Conservation (phyloP, 805 yeast species). For the Candida montana region DNA sequence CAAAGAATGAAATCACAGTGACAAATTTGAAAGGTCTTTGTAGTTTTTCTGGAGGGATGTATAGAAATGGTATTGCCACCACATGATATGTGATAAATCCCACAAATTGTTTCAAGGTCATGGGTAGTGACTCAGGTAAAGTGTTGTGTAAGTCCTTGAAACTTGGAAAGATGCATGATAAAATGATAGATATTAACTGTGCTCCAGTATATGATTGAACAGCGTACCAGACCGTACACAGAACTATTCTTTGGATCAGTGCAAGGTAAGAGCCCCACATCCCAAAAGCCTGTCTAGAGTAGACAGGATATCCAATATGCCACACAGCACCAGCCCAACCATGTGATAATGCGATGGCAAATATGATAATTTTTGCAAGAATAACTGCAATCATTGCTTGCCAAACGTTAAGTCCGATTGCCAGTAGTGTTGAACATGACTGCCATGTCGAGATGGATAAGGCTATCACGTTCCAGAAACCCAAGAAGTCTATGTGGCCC, state of each 20-base stretch:
- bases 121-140: constrained; percentile 32
- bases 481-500: constrained; percentile 37
- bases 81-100: constrained; percentile 37
- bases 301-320: constrained; percentile 46
- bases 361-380: constrained; percentile 36
- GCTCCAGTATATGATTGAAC: constrained; percentile 45
- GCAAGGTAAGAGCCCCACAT: constrained; percentile 39
- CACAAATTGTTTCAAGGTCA: constrained; percentile 38
- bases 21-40: constrained; percentile 26
- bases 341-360: constrained; percentile 35
- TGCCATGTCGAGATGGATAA: constrained; percentile 37
- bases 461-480: constrained; percentile 38
- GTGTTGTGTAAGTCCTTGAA: constrained; percentile 36
- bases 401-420: constrained; percentile 39
- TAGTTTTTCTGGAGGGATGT: constrained; percentile 29
- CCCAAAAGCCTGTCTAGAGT: constrained; percentile 41
- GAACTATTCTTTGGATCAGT: constrained; percentile 37
- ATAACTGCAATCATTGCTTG: constrained; percentile 40
- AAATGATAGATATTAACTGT: constrained; percentile 33
- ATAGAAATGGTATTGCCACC: constrained; percentile 25
- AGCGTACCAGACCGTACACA: constrained; percentile 43
- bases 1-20: constrained; percentile 26
- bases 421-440: constrained; percentile 36
- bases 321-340: constrained; percentile 44
- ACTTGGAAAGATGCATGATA: constrained; percentile 34